Evolutionary conservation across 495 filamentous ascomycete genomes (phyloP).

Genomic region (Poronia punctata): DNA sequence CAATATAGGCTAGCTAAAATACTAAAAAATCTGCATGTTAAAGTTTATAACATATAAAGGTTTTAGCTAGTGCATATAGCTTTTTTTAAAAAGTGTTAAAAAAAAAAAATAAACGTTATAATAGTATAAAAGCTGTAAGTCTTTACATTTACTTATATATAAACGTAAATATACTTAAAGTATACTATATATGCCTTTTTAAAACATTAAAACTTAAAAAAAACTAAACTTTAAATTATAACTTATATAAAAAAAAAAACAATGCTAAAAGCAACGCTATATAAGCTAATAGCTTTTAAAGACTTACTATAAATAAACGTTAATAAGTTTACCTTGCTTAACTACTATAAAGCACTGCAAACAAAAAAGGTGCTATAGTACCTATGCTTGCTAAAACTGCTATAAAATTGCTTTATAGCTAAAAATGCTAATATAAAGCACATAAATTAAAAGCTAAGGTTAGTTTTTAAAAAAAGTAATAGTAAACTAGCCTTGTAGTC

Average conservation of each 20-base stretch:
- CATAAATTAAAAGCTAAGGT: background rate
- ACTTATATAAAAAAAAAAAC: background rate
- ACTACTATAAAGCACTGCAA: background rate
- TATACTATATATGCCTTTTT: background rate
- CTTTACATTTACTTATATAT: background rate
- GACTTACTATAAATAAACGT: background rate
- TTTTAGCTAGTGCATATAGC: background rate
- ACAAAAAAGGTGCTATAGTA: background rate
- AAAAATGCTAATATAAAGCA: background rate
- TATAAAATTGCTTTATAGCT: background rate
- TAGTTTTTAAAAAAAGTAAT: background rate
- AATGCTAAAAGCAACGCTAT: background rate
- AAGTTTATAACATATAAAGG: background rate
- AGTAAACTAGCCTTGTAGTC: background rate
- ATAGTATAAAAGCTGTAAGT: background rate
- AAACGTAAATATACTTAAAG: background rate
- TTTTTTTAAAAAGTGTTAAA: background rate
- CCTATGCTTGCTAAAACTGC: background rate
- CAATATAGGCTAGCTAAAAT: too few species aligned
- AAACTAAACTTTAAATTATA: background rate
- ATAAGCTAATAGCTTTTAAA: background rate
- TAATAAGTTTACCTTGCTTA: background rate
- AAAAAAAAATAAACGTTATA: background rate
- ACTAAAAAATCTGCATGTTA: conserved; percentile 1
- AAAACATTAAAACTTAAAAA: background rate